Percentiles rank a stretch among this genome's conserved stretches.
These are phyloP conservation scores for Peronospora tabacina DNA, from an alignment of 352 stramenopile species.

Conservation along the genomic window DNA sequence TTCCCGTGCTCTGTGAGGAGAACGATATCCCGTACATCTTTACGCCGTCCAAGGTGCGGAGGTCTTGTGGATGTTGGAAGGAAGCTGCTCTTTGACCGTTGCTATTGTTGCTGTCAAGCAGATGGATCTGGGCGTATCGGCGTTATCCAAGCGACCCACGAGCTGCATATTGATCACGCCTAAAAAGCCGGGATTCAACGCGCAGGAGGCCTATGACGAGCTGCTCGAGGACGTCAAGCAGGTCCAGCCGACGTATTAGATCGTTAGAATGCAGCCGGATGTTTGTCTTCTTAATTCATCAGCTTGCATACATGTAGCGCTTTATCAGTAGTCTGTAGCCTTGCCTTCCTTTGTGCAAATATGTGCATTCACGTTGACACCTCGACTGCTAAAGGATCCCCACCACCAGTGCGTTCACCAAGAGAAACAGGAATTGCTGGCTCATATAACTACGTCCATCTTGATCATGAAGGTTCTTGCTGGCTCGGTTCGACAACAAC, in stretches of 20 bases:
- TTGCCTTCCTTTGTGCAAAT: conserved; percentile 15
- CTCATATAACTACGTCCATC: conserved; percentile 7
- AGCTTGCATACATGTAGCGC: conserved; percentile 39
- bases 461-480: not conserved
- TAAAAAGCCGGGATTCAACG: conserved; percentile 87
- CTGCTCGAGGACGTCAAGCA: conserved; percentile 85
- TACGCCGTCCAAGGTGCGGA: conserved; percentile 91
- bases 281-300: conserved; percentile 11
- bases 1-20: conserved; percentile 98
- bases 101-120: conserved; percentile 20
- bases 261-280: conserved; percentile 14
- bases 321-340: conserved; percentile 24
- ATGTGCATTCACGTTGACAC: conserved; percentile 18
- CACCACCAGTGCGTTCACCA: not conserved
- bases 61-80: not conserved
- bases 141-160: conserved; percentile 96
- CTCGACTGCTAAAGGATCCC: conserved; percentile 14
- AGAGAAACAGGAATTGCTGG: not conserved
- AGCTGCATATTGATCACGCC: conserved; percentile 96
- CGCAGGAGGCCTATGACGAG: conserved; percentile 87
- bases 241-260: conserved; percentile 81
- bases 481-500: conserved; percentile 1
- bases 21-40: conserved; percentile 98
- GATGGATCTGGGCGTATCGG: conserved; percentile 91
- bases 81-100: not conserved